These are phyloP conservation scores for Trichoderma koningii DNA, from an alignment of 2,329 filamentous ascomycete genomes.

Conservation along the genomic window DNA sequence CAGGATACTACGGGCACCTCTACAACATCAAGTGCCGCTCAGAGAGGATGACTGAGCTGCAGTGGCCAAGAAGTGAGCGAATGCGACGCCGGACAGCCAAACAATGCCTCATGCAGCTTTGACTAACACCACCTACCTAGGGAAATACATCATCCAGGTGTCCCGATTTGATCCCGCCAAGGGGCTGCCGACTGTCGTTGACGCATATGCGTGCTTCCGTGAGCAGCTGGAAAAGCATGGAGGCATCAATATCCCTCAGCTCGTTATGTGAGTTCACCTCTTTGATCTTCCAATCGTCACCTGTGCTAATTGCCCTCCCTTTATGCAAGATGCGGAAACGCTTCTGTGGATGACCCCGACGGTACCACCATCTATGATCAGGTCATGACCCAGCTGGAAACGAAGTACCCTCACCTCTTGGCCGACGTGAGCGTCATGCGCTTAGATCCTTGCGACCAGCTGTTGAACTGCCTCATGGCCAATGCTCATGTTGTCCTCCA, in stretches of 20 bases:
- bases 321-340: slow-evolving; percentile 62
- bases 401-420: slow-evolving; percentile 61
- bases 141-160: slow-evolving; percentile 77
- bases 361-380: slow-evolving; percentile 71
- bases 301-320: neutral
- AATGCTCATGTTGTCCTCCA: slow-evolving; percentile 74
- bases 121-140: slow-evolving; percentile 32
- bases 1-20: slow-evolving; percentile 71
- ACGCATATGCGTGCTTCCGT: slow-evolving; percentile 73
- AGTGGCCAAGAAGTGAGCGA: slow-evolving; percentile 54
- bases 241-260: slow-evolving; percentile 59
- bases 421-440: slow-evolving; percentile 73
- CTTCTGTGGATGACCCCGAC: slow-evolving; percentile 80
- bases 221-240: slow-evolving; percentile 57
- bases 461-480: slow-evolving; percentile 74
- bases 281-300: neutral
- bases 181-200: slow-evolving; percentile 75
- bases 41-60: slow-evolving; percentile 60
- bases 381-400: slow-evolving; percentile 67
- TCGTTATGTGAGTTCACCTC: slow-evolving; percentile 59
- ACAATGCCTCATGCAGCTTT: neutral
- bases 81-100: neutral
- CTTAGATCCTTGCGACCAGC: slow-evolving; percentile 74
- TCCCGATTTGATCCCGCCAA: slow-evolving; percentile 84
- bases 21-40: slow-evolving; percentile 65